phyloP scores from a whole-genome alignment of 176 grass and related monocot genomes.

The Olyra latifolia region DNA sequence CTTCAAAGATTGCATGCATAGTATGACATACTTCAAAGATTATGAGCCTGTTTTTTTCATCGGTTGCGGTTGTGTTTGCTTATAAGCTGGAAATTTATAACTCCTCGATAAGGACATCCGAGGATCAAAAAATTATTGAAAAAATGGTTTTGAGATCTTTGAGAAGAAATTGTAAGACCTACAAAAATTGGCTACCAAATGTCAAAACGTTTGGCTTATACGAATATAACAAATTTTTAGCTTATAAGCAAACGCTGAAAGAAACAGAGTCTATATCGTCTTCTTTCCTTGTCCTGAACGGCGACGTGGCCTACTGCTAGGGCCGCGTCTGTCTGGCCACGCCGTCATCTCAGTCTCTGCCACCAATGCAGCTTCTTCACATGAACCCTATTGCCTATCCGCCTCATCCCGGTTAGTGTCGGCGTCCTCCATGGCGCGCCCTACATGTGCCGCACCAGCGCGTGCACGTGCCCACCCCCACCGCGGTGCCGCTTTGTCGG shows the following conservation, averaged over 20 bases:
- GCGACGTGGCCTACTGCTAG: constrained; percentile 15
- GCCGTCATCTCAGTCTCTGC: constrained; percentile 36
- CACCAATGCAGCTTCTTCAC: constrained; percentile 64
- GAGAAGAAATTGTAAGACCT: too few relatives aligned
- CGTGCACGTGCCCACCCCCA: constrained; percentile 11
- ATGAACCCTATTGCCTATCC: constrained; percentile 2
- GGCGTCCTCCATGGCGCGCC: constrained; percentile 21
- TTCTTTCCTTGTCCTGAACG: constrained; percentile 25
- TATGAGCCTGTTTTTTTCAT: too few relatives aligned
- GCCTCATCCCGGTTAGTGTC: neutral
- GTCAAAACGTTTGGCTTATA: too few relatives aligned
- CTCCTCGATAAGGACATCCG: too few relatives aligned
- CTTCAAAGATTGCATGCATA: neutral
- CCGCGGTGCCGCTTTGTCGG: constrained; percentile 9
- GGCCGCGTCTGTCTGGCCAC: neutral
- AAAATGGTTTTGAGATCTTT: too few relatives aligned
- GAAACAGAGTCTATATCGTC: too few relatives aligned
- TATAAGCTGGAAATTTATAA: too few relatives aligned
- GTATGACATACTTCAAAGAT: neutral
- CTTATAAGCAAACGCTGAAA: too few relatives aligned
- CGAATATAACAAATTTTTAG: too few relatives aligned
- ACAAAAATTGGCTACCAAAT: too few relatives aligned
- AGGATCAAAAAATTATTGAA: too few relatives aligned
- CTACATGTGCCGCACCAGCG: constrained; percentile 35
- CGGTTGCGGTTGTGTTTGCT: too few relatives aligned